Percentiles rank a stretch among this genome's conserved stretches.
These are phyloP conservation scores for Colletotrichum euphorbiae DNA, from an alignment of 2,329 filamentous ascomycete genomes.

Conservation along the genomic window DNA sequence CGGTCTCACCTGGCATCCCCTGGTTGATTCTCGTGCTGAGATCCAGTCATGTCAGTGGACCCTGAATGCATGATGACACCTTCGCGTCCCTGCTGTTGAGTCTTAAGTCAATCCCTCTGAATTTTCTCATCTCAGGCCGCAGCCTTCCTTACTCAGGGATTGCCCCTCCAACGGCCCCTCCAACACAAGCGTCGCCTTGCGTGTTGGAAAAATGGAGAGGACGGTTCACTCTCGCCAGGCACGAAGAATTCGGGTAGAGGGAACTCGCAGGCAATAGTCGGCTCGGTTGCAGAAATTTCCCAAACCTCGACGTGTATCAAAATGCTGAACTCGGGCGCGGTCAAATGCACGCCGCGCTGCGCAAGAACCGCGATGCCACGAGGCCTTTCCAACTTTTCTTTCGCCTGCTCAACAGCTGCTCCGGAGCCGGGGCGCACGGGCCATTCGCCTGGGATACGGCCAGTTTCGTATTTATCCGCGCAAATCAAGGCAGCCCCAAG, in stretches of 20 bases:
- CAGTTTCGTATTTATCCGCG: conserved; percentile 39
- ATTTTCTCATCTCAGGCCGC: conserved; percentile 21
- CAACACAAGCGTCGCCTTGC: conserved; percentile 15
- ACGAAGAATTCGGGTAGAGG: not conserved
- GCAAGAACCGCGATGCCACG: conserved; percentile 1
- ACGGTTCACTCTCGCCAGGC: not conserved
- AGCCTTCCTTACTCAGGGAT: conserved; percentile 30
- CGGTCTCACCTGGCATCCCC: conserved; percentile 26
- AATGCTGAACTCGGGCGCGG: conserved; percentile 28
- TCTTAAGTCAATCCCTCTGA: not conserved
- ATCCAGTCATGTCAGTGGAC: conserved; percentile 37
- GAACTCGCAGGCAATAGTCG: not conserved
- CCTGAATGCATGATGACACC: conserved; percentile 37
- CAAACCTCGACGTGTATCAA: conserved; percentile 11
- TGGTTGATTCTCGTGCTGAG: conserved; percentile 23
- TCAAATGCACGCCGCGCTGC: conserved; percentile 19
- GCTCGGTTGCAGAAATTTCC: not conserved
- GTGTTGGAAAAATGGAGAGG: not conserved
- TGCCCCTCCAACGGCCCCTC: conserved; percentile 35
- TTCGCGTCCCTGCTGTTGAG: conserved; percentile 22
- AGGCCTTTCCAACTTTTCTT: conserved; percentile 6
- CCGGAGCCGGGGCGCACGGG: conserved; percentile 28
- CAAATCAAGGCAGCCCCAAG: conserved; percentile 39
- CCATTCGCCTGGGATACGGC: conserved; percentile 19
- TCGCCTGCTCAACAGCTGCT: conserved; percentile 3